Evolutionary conservation across 2,329 filamentous ascomycete species (phyloP).

Genomic region (Diaporthe citri): DNA sequence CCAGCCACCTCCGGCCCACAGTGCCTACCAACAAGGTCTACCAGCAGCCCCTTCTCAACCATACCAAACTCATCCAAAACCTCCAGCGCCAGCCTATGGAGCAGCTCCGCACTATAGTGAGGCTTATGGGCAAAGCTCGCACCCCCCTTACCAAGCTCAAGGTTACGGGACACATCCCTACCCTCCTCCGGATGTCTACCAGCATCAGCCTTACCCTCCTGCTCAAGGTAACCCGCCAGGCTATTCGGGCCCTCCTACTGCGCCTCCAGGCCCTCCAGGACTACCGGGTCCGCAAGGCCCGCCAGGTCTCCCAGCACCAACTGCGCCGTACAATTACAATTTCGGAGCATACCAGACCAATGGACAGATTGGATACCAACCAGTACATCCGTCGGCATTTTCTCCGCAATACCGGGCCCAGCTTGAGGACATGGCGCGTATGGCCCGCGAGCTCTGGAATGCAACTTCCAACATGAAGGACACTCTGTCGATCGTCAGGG

Average conservation of each 20-base stretch:
- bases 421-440: constrained; percentile 65
- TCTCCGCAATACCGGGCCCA: constrained; percentile 60
- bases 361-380: constrained; percentile 39
- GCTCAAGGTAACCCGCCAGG: constrained; percentile 42
- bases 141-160: constrained; percentile 45
- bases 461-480: constrained; percentile 70
- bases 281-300: not conserved
- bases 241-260: constrained; percentile 33
- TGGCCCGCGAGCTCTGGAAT: constrained; percentile 74
- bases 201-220: constrained; percentile 45
- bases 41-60: constrained; percentile 35
- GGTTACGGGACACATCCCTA: constrained; percentile 39
- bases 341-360: constrained; percentile 45
- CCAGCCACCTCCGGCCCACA: constrained; percentile 36
- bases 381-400: constrained; percentile 46
- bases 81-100: constrained; percentile 49
- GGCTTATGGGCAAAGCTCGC: constrained; percentile 46
- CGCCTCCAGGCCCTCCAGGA: constrained; percentile 5
- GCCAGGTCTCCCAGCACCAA: constrained; percentile 36
- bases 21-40: constrained; percentile 40
- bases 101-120: constrained; percentile 49
- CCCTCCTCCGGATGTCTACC: constrained; percentile 42
- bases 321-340: constrained; percentile 43
- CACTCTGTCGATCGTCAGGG: constrained; percentile 71
- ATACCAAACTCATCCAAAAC: constrained; percentile 44